Conservation (phyloP, 108 stramenopile genomes). For the Pseudonitzschia delicatissima region DNA sequence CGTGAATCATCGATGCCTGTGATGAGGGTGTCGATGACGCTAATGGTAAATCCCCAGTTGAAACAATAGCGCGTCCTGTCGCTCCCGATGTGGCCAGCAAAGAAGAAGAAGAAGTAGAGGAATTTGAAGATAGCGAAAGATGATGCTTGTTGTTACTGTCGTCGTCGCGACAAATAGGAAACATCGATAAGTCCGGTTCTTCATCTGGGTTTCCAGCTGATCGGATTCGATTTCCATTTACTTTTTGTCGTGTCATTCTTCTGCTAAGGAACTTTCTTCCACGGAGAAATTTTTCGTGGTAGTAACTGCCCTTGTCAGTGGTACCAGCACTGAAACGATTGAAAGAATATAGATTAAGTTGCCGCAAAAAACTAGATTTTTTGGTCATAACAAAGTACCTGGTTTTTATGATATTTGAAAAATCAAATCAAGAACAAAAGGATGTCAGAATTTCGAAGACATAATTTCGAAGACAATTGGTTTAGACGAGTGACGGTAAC, state of each 20-base stretch:
- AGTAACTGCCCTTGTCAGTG: constrained; percentile 70
- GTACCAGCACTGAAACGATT: constrained; percentile 58
- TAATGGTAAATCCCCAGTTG: background rate
- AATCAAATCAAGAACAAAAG: background rate
- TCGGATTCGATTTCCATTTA: constrained; percentile 81
- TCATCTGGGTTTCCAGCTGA: constrained; percentile 78
- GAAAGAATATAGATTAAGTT: constrained; percentile 86
- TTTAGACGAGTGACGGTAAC: too few species aligned
- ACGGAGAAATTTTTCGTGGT: constrained; percentile 78
- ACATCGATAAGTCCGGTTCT: constrained; percentile 61
- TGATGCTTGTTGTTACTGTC: background rate
- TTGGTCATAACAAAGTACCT: constrained; percentile 83
- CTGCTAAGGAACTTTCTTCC: constrained; percentile 63
- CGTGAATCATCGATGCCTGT: background rate
- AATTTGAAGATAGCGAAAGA: background rate
- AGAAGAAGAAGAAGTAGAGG: background rate
- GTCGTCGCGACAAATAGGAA: background rate
- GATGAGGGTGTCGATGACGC: background rate
- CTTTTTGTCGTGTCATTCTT: constrained; percentile 71
- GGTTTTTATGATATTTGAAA: background rate
- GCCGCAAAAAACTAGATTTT: constrained; percentile 80
- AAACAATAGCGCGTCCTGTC: background rate
- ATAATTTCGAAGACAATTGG: too few species aligned
- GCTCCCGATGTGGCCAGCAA: background rate
- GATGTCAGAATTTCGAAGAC: background rate